These are phyloP conservation scores for Cercospora sojina DNA, from an alignment of 2,329 filamentous ascomycete genomes.

Conservation along the genomic window DNA sequence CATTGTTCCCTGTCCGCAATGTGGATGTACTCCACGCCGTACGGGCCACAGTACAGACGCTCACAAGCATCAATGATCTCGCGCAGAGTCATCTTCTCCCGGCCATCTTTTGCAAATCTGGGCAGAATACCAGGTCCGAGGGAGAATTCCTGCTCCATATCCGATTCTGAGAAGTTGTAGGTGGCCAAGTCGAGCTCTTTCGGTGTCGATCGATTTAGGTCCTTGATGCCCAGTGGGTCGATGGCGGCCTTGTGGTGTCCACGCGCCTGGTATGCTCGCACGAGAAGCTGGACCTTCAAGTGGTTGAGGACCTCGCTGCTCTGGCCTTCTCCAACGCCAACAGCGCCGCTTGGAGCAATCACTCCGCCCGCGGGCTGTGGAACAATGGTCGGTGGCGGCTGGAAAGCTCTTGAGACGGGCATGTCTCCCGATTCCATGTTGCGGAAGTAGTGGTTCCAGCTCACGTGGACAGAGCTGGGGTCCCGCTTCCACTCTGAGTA, in stretches of 20 bases:
- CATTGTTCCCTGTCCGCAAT: slow-evolving; percentile 97
- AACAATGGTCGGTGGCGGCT: slow-evolving; percentile 88
- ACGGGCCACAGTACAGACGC: slow-evolving; percentile 94
- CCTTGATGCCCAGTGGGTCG: slow-evolving; percentile 92
- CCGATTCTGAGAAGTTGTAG: slow-evolving; percentile 93
- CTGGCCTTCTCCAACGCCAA: slow-evolving; percentile 62
- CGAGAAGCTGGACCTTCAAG: slow-evolving; percentile 94
- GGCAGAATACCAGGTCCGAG: slow-evolving; percentile 94
- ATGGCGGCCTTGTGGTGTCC: slow-evolving; percentile 98
- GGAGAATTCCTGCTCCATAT: slow-evolving; percentile 86
- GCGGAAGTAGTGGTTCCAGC: slow-evolving; percentile 99
- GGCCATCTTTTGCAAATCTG: slow-evolving; percentile 81
- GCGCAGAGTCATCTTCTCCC: slow-evolving; percentile 93
- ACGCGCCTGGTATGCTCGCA: slow-evolving; percentile 95
- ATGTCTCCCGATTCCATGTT: slow-evolving; percentile 99
- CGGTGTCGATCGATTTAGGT: slow-evolving; percentile 46
- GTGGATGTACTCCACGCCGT: slow-evolving; percentile 97
- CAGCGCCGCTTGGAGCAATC: slow-evolving; percentile 67
- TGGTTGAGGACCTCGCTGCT: slow-evolving; percentile 90
- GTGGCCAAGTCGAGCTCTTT: slow-evolving; percentile 91
- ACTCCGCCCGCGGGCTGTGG: slow-evolving; percentile 77
- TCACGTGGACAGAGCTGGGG: slow-evolving; percentile 89
- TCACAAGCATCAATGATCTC: slow-evolving; percentile 94
- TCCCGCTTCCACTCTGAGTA: slow-evolving; percentile 97
- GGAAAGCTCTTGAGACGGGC: slow-evolving; percentile 96